Evolutionary conservation across 352 stramenopile species (phyloP).

Genomic region (Phytophthora macrochlamydospora): DNA sequence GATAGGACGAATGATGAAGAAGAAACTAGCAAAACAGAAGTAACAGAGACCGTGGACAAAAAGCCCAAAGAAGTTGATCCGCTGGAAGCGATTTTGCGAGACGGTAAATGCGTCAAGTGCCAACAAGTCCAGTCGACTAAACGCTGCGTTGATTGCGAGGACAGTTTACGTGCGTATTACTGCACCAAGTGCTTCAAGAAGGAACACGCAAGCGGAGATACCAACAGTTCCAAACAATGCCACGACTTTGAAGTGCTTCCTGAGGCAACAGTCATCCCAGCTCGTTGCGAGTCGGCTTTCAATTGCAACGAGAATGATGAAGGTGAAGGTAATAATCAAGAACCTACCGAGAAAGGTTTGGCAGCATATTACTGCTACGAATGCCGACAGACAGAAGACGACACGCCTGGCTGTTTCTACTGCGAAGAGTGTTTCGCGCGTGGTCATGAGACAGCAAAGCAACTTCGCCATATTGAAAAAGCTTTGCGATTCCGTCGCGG

Average conservation of each 20-base stretch:
- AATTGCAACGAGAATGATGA: slow-evolving; percentile 15
- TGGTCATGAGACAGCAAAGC: slow-evolving; percentile 53
- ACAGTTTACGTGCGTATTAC: slow-evolving; percentile 29
- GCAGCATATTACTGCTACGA: slow-evolving; percentile 54
- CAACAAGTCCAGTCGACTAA: slow-evolving; percentile 41
- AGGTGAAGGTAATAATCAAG: slow-evolving; percentile 7
- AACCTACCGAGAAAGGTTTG: slow-evolving; percentile 10
- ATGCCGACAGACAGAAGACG: slow-evolving; percentile 11
- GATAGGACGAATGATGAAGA: not conserved
- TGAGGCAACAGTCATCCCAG: slow-evolving; percentile 17
- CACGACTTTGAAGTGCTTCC: slow-evolving; percentile 72
- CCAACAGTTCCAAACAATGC: slow-evolving; percentile 18
- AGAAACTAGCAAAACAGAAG: not conserved
- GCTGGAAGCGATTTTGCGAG: slow-evolving; percentile 13
- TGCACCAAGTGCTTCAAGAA: slow-evolving; percentile 62
- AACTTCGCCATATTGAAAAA: slow-evolving; percentile 42
- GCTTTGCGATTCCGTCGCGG: slow-evolving; percentile 60
- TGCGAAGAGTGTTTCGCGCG: slow-evolving; percentile 65
- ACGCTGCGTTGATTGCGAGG: slow-evolving; percentile 59
- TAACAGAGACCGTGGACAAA: not conserved
- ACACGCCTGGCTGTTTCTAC: slow-evolving; percentile 48
- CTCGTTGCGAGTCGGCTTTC: slow-evolving; percentile 35
- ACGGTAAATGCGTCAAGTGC: slow-evolving; percentile 51
- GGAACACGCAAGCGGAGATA: slow-evolving; percentile 34
- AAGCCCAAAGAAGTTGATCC: slow-evolving; percentile 17